Base-by-base conservation (phyloP, 768 basidiomycete genomes). In the Podaxis pistillaris region DNA sequence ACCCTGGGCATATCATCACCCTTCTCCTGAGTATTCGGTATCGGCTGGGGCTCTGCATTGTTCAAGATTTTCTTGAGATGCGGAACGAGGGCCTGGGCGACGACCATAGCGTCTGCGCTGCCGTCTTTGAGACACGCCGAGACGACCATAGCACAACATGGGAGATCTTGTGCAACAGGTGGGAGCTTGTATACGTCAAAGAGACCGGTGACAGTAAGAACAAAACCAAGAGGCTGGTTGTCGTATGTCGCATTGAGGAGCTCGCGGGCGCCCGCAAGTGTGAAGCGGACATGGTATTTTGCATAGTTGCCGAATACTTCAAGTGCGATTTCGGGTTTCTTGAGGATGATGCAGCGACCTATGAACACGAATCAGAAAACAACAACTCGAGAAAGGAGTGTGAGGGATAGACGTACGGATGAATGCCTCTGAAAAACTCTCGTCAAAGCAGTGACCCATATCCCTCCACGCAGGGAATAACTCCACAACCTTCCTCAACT, bases 301-400 rank as follows among this genome's bases (percentile, higher is more conserved):
- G 85, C 76, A 61, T 81, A 87, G 68, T 90, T 75, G 22, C 83
- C 82, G 68, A 88, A 87, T 22, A 88, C 82, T 37, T 81, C 74
- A 12, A 91, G 74, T 2, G 87, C 86, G 41, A 89, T 78, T 26
- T 73, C 67, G 2, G 85, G 83, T 61, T 83, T 84, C 13, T 73
- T 68, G 1, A 89, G 79, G 67, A 87, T 80, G 63, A 81, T 76
- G 58, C 87, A 90, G 8, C 89, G 88, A 24, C 83, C 88, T 91
- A 56, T 3, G 38, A 60, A 49, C 40, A 8, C 28, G 30, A 41
- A 41, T 28, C 15, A 19, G 30, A 36, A 13, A 40, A 44, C 19
- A 37, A 46, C 17, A 11, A 38, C 62, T 50, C 3, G 26, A 2
- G 28, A 64, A 53, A 59, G 8, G 47, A 46, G 15, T 44, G 28